Evolutionary conservation across 371 early-diverging fungal species (phyloP), one percentile per base, ranked within the genome.

Genomic region (Syncephalastrum monosporum): DNA sequence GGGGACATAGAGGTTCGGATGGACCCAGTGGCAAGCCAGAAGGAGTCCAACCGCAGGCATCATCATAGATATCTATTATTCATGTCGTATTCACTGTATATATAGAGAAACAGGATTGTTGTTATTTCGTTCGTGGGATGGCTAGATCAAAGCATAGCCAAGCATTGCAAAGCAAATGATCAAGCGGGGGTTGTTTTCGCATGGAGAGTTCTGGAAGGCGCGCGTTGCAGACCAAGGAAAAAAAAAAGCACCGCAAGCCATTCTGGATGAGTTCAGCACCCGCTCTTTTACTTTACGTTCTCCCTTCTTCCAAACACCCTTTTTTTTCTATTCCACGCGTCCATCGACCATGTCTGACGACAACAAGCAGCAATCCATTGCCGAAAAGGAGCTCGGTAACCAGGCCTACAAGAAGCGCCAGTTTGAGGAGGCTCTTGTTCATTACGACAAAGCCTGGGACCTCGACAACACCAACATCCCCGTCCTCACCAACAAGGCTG

Each of bases 401-500:
- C 81, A 79, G 17, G 83, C 85, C 42, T 99, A 97, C 82, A 99
- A 98, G 84, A 89, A 94, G 69, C 86, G 92, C 53, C 71, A 93
- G 48, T 97, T 98, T 72, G 92, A 91, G 14, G 82, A 85, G 57
- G 98, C 99, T 10, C 68, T 98, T 50, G 71, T 74, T 45, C 90
- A 94, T 70, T 99, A 99, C 72, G 74, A 82, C 71, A 87, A 89
- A 73, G 99, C 99, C n/a, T 93, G 84, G 72, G 91, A 90, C 60
- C 74, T 93, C 61, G 94, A 96, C 70, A 64, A 83, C 52, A 87
- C 91, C 62, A 94, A 98, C 67, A 78, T 96, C 48, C 90, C 96
- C 33, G 86, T 96, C 57, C 82, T 94, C 71, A 95, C 94, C 60
- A 98, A 98, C 87, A 97, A 96, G 71, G 86, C 93, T 51, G 84